Base-by-base conservation (phyloP, 148 eudicot genomes). In the Amaranthus hypochondriacus region DNA sequence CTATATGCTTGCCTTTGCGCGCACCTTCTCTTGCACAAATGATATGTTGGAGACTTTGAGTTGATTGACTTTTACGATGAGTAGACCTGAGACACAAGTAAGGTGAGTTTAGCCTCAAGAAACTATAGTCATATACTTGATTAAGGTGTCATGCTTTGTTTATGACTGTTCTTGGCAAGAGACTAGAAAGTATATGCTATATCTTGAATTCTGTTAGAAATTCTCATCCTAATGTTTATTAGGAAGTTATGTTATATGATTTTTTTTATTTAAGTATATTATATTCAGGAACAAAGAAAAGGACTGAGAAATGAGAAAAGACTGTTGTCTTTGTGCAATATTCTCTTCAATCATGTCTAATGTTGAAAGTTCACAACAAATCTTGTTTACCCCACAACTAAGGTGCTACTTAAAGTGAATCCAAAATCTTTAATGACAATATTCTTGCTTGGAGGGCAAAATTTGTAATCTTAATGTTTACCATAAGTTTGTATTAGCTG, bases 331-430 rank as follows among this genome's bases (percentile, higher is more conserved):
- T 59, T 58, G 80, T 60, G 47, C 53, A 43, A 44, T 53, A 56
- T 67, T 54, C 75, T 65, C 75, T 71, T 49, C 5, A 52, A 58
- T 55, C 48, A 13, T 65, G 66, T 59, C 76, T 72, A 56, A 61
- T 58, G 71, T 57, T 52, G 21, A 68, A 78, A 56, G 58, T 78
- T 73, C 65, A 67, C 54, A 68, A 51, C 49, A 67, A 78, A 59
- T 59, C 66, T 65, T 48, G 28, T 74, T 79, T 56, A 79, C 72
- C 78, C 81, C 70, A 79, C 75, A 6, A 42, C 44, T 65, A 9
- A 65, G 51, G 51, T 72, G 62, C 78, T 66, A 53, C 47, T 63
- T 12, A 60, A 68, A 60, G 48, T 28, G 43, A 66, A 68, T 60
- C 60, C 62, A 67, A 50, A 48, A 67, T 7, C 56, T 65, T 77